Base-by-base conservation (phyloP, 352 stramenopile genomes). In the Pseudoperonospora humuli region DNA sequence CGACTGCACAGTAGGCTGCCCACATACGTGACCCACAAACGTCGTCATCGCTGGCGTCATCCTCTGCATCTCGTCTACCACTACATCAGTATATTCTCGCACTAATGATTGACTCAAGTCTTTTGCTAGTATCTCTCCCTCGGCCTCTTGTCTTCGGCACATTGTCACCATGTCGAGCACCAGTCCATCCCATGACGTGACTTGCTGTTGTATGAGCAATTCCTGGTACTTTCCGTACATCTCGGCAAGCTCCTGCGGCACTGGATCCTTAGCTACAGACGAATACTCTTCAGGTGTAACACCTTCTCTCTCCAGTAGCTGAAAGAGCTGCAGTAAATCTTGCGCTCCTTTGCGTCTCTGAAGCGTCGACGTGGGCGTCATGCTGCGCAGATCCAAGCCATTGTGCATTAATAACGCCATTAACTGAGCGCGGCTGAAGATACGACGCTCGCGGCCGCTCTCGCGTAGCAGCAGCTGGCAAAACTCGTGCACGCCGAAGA, bases 301-400 rank as follows among this genome's bases (percentile, higher is more conserved):
- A 34, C 70, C 74, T 17, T 90, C 60, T 11, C 47, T 41, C 46
- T 91, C 76, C 15, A 93, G 64, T 37, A 82, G 41, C 36, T 66
- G 64, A 47, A 93, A 89, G 54, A 84, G 69, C 20, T 75, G 68
- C 36, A 91, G 42, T 23, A 85, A 55, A 46, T 93, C 76, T 17
- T 59, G 52, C 7, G 80, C 54, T 4, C 50, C 60, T 39, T 72
- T 75, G 17, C 70, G 75, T 50, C 69, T 44, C 26, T 83, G 68
- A 43, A 83, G 65, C 17, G 63, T 54, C 25, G 73, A 81, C 50
- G 61, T 64, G 15, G 49, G 28, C 25, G 75, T 50, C 7, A 86
- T 51, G n/a, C 45, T 43, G 15, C 73, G 61, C 14, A 83, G 29
- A 20, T 62, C 59, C 8, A 67, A 26, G 3, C 53, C 36, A 38